These are phyloP conservation scores for Salix udensis DNA, from an alignment of 345 rosid genomes.

Conservation along the genomic window DNA sequence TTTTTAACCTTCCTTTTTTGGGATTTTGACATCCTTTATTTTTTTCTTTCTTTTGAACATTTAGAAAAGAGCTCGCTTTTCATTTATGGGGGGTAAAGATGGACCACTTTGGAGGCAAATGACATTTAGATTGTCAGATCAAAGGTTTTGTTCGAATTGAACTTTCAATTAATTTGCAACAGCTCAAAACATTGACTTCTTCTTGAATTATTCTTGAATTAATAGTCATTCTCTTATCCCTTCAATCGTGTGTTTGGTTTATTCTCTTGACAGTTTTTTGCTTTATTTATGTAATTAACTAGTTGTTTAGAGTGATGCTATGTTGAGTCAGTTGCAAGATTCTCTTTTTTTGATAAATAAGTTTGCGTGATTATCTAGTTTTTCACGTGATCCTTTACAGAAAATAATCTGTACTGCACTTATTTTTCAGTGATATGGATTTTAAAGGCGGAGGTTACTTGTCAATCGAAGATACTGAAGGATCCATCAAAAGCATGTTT, in stretches of 20 bases:
- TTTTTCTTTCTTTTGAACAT: conserved; percentile 11
- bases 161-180: neutral
- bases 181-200: neutral
- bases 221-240: neutral
- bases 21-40: conserved; percentile 5
- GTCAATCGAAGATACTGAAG: conserved; percentile 55
- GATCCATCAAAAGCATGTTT: conserved; percentile 34
- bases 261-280: neutral
- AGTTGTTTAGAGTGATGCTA: neutral
- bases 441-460: conserved; percentile 54
- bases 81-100: conserved; percentile 93
- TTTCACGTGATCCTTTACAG: no score
- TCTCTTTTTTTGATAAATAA: neutral
- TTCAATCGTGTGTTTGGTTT: neutral
- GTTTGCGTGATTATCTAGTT: neutral
- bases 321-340: neutral
- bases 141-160: conserved; percentile 49
- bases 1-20: neutral
- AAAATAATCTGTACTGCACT: neutral
- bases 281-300: neutral
- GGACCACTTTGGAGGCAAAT: conserved; percentile 94
- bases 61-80: conserved; percentile 86
- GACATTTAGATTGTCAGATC: conserved; percentile 69
- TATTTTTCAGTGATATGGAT: conserved; percentile 36
- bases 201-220: neutral